Evolutionary conservation across 306 rosid species (phyloP), one percentile per base, ranked within the genome.

Genomic region (Albizia julibrissin): DNA sequence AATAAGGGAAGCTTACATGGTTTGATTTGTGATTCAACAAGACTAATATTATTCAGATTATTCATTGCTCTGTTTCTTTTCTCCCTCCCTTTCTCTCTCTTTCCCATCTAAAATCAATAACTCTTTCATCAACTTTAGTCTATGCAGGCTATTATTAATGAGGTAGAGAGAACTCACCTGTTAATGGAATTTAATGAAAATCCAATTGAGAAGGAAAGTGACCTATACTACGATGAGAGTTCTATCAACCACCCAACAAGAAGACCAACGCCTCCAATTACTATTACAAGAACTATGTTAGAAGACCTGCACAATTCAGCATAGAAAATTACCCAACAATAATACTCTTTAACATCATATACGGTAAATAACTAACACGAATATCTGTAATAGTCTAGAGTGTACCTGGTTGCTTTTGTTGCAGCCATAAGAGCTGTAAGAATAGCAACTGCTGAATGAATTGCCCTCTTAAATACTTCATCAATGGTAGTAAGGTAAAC

Each of bases 361-460:
- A 37, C 10, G 13, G 37, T 22, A 37, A 22, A 7, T 54, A 54
- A 12, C 16, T 22, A 21, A 33, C 43, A 34, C 2, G 8, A 33
- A 73, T 27, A 6, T 74, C 19, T 50, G 11, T 29, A 33, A 12
- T 21, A 18, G 31, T 74, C 39, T 7, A 49, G 58, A 49, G 58
- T 74, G 39, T 72, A 95, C 99, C 99, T 90, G 73, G 98, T 95
- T 68, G 98, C 97, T 84, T 95, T 86, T 26, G 98, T 92, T 73
- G 67, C 72, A n/a, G 98, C 93, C 93, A 95, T 82, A 69, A 95
- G 96, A 19, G 99, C 99, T 12, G 99, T 95, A 79, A 95, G 84
- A 72, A 93, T 92, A 69, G 93, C 88, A 24, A 93, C 94, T 72
- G 88, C 91, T 18, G 99, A 86, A 89, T 89, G 97, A 79, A 95